Evolutionary conservation across 208 protist species (phyloP), one percentile per base, ranked within the genome.

Genomic region (Leishmania lainsoni): DNA sequence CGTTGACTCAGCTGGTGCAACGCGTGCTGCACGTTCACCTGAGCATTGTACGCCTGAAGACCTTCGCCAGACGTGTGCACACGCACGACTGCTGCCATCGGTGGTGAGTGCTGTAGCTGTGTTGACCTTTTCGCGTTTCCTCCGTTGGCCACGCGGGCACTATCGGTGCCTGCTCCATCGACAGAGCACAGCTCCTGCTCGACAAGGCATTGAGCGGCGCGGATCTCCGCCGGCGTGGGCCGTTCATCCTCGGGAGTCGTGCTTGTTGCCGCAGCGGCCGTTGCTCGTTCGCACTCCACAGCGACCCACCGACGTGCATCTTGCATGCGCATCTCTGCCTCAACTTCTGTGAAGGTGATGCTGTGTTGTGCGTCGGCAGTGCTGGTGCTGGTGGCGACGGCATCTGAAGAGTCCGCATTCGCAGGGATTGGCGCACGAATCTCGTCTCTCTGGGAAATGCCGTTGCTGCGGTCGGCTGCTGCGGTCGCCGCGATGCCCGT

Each of bases 21-120:
- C 17, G 78, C 82, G 32, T 63, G 80, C 68, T 86, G 82, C 39
- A 82, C 82, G 70, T 81, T 82, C 26, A 86, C 82, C 9, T 71
- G 45, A 26, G 72, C 78, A 0, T 73, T 72, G 74, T 86, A 86
- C 45, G 29, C 77, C 16, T 74, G 72, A n/a, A n/a, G 16, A 16
- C 76, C 78, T 32, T 51, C 26, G 63, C 65, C 63, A 4, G 56
- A 69, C 58, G 76, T 71, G 72, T 79, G 75, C 5, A 73, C 82
- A 2, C 51, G 42, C 12, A 86, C 74, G 20, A 63, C 73, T 0
- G 35, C 42, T 9, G 65, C 52, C 48, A 79, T 79, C 76, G 76
- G 5, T 42, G 32, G 32, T 8, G 76, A 35, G 74, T 10, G 54
- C 52, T 42, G 32, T 16, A 35, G 56, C 51, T 14, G 26, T 6